These are phyloP conservation scores for Aspergillus sp. DNA, from an alignment of 2,329 filamentous ascomycete species.

Conservation along the genomic window DNA sequence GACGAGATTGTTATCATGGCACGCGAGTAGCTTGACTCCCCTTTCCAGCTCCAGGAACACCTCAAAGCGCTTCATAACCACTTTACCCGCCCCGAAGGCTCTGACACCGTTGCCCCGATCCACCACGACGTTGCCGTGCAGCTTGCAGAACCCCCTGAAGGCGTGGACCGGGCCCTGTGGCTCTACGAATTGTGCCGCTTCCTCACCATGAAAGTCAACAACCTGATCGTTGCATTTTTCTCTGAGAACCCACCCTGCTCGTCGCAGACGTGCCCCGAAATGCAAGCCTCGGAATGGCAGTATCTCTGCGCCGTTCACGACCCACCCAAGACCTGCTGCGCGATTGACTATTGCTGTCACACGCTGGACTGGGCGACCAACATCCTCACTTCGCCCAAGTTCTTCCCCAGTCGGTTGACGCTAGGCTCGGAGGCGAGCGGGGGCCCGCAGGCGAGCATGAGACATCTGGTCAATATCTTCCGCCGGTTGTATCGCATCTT, in stretches of 20 bases:
- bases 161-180: constrained; percentile 83
- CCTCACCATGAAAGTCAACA: constrained; percentile 88
- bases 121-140: constrained; percentile 65
- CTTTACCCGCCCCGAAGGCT: constrained; percentile 57
- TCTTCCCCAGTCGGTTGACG: constrained; percentile 79
- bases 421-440: constrained; percentile 43
- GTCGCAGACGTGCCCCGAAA: constrained; percentile 82
- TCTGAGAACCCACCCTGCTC: constrained; percentile 86
- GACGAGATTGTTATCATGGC: neutral
- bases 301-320: constrained; percentile 97
- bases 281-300: constrained; percentile 98
- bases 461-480: constrained; percentile 88
- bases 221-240: constrained; percentile 84
- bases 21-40: constrained; percentile 70
- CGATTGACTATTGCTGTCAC: constrained; percentile 98
- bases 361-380: constrained; percentile 97
- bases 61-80: constrained; percentile 84
- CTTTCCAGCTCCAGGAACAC: constrained; percentile 95
- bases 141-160: constrained; percentile 70
- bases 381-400: constrained; percentile 85
- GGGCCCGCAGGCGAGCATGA: constrained; percentile 37
- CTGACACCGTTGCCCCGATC: constrained; percentile 60
- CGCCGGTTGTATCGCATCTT: constrained; percentile 91
- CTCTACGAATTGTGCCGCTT: constrained; percentile 97
- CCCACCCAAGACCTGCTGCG: constrained; percentile 91